Evolutionary conservation across 2,329 filamentous ascomycete genomes (phyloP).

Genomic region (Bipolaris zeicola): DNA sequence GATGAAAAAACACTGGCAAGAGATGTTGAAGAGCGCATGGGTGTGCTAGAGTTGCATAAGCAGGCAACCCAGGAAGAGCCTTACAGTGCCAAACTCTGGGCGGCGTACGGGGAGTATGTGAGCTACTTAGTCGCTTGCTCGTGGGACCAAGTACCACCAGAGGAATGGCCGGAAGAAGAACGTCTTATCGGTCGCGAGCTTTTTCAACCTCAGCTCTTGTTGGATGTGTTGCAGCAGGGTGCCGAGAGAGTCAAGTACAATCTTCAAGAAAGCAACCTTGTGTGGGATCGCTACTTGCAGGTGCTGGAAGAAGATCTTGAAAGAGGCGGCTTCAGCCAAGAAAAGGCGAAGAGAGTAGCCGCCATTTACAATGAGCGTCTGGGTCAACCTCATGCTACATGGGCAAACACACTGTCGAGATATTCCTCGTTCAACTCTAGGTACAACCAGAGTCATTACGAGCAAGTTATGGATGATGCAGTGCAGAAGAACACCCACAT

Average conservation of each 20-base stretch:
- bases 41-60: slow-evolving; percentile 73
- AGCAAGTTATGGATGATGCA: slow-evolving; percentile 72
- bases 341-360: slow-evolving; percentile 66
- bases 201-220: slow-evolving; percentile 70
- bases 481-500: slow-evolving; percentile 67
- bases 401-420: slow-evolving; percentile 74
- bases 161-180: slow-evolving; percentile 67
- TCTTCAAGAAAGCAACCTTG: slow-evolving; percentile 74
- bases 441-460: slow-evolving; percentile 73
- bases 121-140: slow-evolving; percentile 71
- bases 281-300: slow-evolving; percentile 80
- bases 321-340: slow-evolving; percentile 59
- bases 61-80: slow-evolving; percentile 73
- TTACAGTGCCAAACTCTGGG: slow-evolving; percentile 75
- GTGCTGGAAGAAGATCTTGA: slow-evolving; percentile 72
- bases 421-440: slow-evolving; percentile 77
- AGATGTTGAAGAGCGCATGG: slow-evolving; percentile 70
- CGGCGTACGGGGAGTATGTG: slow-evolving; percentile 78
- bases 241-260: slow-evolving; percentile 75
- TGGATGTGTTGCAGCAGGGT: slow-evolving; percentile 73
- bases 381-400: slow-evolving; percentile 72
- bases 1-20: slow-evolving; percentile 68
- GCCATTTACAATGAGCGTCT: slow-evolving; percentile 74
- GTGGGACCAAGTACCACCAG: slow-evolving; percentile 57
- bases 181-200: slow-evolving; percentile 70